These are phyloP conservation scores for Scenedesmus sp. DNA, from an alignment of 163 green algal species.

Conservation along the genomic window DNA sequence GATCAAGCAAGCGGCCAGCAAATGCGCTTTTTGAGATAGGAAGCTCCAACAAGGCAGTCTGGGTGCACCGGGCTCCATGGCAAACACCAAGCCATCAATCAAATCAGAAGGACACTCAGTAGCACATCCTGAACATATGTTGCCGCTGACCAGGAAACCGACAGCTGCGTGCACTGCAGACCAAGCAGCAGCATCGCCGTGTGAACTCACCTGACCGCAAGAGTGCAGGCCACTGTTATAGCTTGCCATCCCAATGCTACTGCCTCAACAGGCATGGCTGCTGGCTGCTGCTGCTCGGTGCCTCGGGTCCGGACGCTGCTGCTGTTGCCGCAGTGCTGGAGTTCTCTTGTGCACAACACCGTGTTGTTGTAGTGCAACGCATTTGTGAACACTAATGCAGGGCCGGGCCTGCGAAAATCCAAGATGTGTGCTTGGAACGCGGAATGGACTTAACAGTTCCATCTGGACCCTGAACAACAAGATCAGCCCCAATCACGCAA, in stretches of 20 bases:
- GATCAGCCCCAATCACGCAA: not conserved
- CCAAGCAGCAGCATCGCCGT: not conserved
- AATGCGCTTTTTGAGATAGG: not conserved
- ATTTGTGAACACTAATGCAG: not conserved
- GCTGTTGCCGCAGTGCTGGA: not conserved
- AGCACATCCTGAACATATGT: not conserved
- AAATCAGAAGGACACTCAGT: not conserved
- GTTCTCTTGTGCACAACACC: not conserved
- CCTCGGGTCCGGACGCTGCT: not conserved
- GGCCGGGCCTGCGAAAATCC: not conserved
- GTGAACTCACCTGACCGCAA: not conserved
- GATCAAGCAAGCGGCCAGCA: not conserved
- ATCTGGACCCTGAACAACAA: not conserved
- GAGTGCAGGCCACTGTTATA: not conserved
- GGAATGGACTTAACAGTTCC: not conserved
- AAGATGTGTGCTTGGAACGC: not conserved
- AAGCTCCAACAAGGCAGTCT: not conserved
- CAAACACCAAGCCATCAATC: not conserved
- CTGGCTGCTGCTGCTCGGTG: not conserved
- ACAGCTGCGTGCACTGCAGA: not conserved
- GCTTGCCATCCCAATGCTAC: not conserved
- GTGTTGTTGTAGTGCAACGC: not conserved
- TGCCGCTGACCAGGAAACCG: not conserved
- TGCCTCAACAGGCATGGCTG: not conserved
- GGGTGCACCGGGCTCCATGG: not conserved